These are phyloP conservation scores for Nakazawaea anatomiae DNA, from an alignment of 805 yeast species.

Conservation along the genomic window DNA sequence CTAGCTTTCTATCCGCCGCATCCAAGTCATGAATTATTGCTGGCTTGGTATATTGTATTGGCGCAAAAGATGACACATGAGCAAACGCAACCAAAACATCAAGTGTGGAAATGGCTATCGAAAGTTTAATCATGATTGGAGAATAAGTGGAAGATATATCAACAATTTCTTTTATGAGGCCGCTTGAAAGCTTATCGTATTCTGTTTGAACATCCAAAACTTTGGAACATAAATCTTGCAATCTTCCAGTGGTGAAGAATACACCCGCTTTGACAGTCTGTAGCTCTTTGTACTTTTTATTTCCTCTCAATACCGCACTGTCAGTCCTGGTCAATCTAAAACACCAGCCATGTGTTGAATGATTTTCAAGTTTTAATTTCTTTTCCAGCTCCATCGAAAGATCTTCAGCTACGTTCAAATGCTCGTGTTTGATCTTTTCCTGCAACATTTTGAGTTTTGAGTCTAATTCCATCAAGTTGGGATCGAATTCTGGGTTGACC, in stretches of 20 bases:
- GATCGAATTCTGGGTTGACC: conserved; percentile 88
- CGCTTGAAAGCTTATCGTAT: conserved; percentile 70
- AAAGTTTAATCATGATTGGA: conserved; percentile 67
- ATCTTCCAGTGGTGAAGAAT: conserved; percentile 70
- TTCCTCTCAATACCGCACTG: conserved; percentile 68
- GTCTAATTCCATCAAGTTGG: conserved; percentile 57
- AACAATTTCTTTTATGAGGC: conserved; percentile 78
- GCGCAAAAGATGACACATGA: conserved; percentile 76
- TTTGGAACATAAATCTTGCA: conserved; percentile 55
- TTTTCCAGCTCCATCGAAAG: conserved; percentile 79
- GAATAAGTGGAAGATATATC: conserved; percentile 75
- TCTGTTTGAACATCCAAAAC: conserved; percentile 54
- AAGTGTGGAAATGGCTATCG: conserved; percentile 59
- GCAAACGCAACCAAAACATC: conserved; percentile 88
- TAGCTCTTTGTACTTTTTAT: conserved; percentile 62
- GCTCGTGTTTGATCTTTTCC: conserved; percentile 51
- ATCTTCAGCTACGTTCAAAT: conserved; percentile 63
- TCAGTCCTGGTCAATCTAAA: conserved; percentile 88
- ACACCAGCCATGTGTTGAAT: conserved; percentile 90
- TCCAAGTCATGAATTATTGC: conserved; percentile 49
- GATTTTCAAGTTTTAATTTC: conserved; percentile 84
- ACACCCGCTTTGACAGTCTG: conserved; percentile 96
- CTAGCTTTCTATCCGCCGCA: conserved; percentile 36
- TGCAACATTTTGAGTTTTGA: conserved; percentile 49
- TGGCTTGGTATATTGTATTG: conserved; percentile 76